Evolutionary conservation across 768 basidiomycete genomes (phyloP), one percentile per base, ranked within the genome.

Genomic region (Panellus pusillus): DNA sequence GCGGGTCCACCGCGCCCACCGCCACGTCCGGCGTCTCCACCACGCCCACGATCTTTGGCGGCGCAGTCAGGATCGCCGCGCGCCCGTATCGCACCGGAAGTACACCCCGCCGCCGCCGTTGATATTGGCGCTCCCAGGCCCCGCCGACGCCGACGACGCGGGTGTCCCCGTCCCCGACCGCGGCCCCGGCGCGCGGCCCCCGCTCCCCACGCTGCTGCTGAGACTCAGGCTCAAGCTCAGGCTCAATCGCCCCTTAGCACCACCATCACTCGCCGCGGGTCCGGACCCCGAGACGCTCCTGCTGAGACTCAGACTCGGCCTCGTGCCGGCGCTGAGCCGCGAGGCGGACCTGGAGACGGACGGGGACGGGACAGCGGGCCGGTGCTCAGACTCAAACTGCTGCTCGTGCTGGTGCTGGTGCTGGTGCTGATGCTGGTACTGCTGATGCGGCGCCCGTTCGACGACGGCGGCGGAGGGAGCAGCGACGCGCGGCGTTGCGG

Each of bases 11-110:
- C 19, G 92, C 89, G 9, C 93, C 93, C 35, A 92, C 83, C n/a
- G 85, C 91, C 9, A 93, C 86, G 65, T 93, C 93, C 0, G 91
- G 90, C 9, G 90, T 93, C 68, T 89, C 89, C 15, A 94, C 86
- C 28, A 93, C 73, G 4, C 87, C 90, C 15, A 94, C 80, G 27
- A 94, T 71, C 65, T 85, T 85, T 14, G 93, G 92, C n/a, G 91
- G 88, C 14, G 87, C 87, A 11, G 87, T 91, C 69, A 93, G 70
- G 40, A 89, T 84, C 13, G 89, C 83, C 0, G 89, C 87, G 13
- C 87, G 76, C 0, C 89, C 88, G 57, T 78, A 87, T 27, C 80
- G 70, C 15, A 82, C 66, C 0, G 78, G 59, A 81, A 81, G 31
- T 64, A 64, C 47, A 43, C 48, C 14, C 46, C 44, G 24, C 24